Evolutionary conservation across 176 grass and related monocot genomes (phyloP).

Genomic region (Raddia guianensis): DNA sequence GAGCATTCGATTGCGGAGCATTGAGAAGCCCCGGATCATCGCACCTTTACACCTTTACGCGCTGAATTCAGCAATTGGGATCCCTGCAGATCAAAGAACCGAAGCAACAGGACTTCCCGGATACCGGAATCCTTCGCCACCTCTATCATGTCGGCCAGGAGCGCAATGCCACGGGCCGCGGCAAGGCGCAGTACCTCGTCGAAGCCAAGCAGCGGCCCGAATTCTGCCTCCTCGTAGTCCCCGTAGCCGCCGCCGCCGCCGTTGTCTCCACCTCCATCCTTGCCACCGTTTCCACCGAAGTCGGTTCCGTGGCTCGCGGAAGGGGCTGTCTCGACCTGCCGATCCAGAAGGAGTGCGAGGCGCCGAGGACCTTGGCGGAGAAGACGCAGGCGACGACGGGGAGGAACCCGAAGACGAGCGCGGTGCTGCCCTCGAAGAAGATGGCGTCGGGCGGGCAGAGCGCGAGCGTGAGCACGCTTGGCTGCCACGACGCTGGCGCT

Average conservation of each 20-base stretch:
- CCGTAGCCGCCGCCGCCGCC: slow-evolving; percentile 23
- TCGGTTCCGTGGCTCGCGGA: neutral
- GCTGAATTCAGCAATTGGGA: neutral
- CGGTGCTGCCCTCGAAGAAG: too few relatives aligned
- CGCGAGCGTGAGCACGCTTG: too few relatives aligned
- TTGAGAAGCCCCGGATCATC: slow-evolving; percentile 61
- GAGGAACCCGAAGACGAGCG: too few relatives aligned
- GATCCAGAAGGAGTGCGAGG: too few relatives aligned
- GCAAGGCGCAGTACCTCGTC: slow-evolving; percentile 69
- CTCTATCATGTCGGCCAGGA: slow-evolving; percentile 85
- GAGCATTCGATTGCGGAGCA: slow-evolving; percentile 93
- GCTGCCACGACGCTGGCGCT: too few relatives aligned
- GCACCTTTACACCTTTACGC: neutral
- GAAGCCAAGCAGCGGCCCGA: slow-evolving; percentile 75
- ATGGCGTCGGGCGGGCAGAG: too few relatives aligned
- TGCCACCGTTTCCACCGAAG: slow-evolving; percentile 38
- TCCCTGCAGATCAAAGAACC: slow-evolving; percentile 95
- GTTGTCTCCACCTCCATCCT: neutral
- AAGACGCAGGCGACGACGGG: too few relatives aligned
- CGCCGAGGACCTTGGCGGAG: too few relatives aligned
- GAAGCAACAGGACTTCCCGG: slow-evolving; percentile 65
- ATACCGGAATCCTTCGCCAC: slow-evolving; percentile 73
- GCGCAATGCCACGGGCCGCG: slow-evolving; percentile 60
- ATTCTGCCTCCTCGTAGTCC: slow-evolving; percentile 76
- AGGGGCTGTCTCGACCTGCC: too few relatives aligned